Conservation (phyloP, 1,284 basidiomycete genomes). For the Mycena sp. region DNA sequence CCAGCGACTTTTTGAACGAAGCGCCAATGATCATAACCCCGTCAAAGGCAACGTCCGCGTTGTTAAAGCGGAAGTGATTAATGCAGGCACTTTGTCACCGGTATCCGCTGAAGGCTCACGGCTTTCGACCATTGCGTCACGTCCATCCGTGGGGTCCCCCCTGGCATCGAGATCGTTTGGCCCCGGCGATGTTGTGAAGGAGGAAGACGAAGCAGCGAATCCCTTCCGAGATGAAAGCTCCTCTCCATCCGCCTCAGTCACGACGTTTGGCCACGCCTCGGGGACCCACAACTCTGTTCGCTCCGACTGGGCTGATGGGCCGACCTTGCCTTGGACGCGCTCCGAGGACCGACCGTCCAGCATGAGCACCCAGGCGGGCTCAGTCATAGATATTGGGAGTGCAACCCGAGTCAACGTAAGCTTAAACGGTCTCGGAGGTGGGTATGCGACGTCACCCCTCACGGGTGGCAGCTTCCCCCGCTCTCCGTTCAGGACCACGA, state of each 20-base stretch:
- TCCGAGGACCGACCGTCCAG: slow-evolving; percentile 64
- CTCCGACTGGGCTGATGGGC: slow-evolving; percentile 48
- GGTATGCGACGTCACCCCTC: slow-evolving; percentile 45
- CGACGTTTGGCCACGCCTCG: slow-evolving; percentile 52
- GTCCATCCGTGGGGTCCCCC: slow-evolving; percentile 66
- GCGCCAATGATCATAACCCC: slow-evolving; percentile 83
- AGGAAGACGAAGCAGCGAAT: slow-evolving; percentile 60
- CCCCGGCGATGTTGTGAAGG: slow-evolving; percentile 68
- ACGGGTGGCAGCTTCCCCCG: slow-evolving; percentile 49
- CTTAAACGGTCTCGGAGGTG: no score
- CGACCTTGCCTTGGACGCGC: slow-evolving; percentile 52
- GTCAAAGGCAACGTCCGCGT: slow-evolving; percentile 70
- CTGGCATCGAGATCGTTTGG: slow-evolving; percentile 77
- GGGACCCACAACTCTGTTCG: slow-evolving; percentile 37
- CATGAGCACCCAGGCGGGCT: slow-evolving; percentile 69
- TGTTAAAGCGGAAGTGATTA: slow-evolving; percentile 81
- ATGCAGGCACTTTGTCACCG: slow-evolving; percentile 54
- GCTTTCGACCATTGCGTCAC: no score
- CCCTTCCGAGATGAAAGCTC: slow-evolving; percentile 71
- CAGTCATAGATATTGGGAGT: slow-evolving; percentile 68
- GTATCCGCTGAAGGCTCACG: slow-evolving; percentile 18
- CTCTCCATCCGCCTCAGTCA: slow-evolving; percentile 52
- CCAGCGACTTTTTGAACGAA: slow-evolving; percentile 81
- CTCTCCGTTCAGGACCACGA: slow-evolving; percentile 66
- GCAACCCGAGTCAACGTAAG: slow-evolving; percentile 73